Evolutionary conservation across 768 basidiomycete genomes (phyloP).

Genomic region (Heimioporus sp.): DNA sequence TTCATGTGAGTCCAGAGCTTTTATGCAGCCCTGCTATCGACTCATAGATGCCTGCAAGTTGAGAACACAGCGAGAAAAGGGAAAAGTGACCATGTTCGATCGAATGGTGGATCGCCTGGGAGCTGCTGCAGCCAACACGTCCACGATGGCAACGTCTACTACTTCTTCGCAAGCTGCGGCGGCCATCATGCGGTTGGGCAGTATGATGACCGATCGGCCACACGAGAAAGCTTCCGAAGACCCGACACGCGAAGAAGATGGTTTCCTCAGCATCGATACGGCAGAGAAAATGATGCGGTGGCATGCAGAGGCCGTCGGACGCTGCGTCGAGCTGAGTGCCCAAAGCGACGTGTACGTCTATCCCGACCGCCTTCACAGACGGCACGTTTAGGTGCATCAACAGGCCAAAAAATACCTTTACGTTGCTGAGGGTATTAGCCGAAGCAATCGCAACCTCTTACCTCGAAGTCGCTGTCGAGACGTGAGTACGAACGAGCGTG

Average conservation of each 20-base stretch:
- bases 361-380: background rate
- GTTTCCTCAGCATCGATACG: conserved; percentile 65
- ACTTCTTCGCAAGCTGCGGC: conserved; percentile 85
- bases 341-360: conserved; percentile 76
- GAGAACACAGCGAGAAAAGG: conserved; percentile 53
- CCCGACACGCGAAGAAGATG: conserved; percentile 76
- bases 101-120: conserved; percentile 86
- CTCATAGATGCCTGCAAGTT: conserved; percentile 35
- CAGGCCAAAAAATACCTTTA: conserved; percentile 88
- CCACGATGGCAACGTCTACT: conserved; percentile 55
- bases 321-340: conserved; percentile 87
- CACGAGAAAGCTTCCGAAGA: conserved; percentile 63
- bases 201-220: conserved; percentile 56
- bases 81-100: conserved; percentile 81
- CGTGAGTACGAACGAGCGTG: conserved; percentile 51
- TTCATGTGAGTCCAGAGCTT: conserved; percentile 59
- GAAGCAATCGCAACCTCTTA: conserved; percentile 84
- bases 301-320: conserved; percentile 96
- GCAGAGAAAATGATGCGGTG: conserved; percentile 93
- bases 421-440: conserved; percentile 78
- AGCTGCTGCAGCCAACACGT: conserved; percentile 66
- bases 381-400: conserved; percentile 4
- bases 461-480: conserved; percentile 89
- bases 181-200: conserved; percentile 86
- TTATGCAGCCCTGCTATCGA: conserved; percentile 5